These are phyloP conservation scores for Sphaerostilbella broomeana DNA, from an alignment of 2,329 filamentous ascomycete genomes.

Conservation along the genomic window DNA sequence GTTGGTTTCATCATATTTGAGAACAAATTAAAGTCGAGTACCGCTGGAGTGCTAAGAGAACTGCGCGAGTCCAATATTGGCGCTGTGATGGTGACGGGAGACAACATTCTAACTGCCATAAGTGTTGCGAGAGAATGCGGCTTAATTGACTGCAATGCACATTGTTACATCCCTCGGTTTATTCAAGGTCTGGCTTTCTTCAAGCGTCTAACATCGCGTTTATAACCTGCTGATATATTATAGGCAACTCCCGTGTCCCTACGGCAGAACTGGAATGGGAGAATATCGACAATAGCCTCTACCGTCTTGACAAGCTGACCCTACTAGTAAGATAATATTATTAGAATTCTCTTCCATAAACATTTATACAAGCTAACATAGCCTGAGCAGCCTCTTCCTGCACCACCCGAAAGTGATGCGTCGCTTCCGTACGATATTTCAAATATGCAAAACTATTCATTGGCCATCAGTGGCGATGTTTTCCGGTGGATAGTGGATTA, in stretches of 20 bases:
- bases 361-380: constrained; percentile 5
- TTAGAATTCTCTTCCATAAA: no score
- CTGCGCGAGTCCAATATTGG: constrained; percentile 77
- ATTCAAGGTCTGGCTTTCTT: constrained; percentile 49
- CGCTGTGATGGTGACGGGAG: constrained; percentile 93
- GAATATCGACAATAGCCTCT: constrained; percentile 80
- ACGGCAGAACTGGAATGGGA: constrained; percentile 78
- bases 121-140: constrained; percentile 89
- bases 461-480: constrained; percentile 87
- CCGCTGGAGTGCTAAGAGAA: constrained; percentile 73
- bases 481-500: constrained; percentile 97
- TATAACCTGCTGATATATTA: neutral
- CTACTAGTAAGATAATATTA: constrained; percentile 52
- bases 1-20: constrained; percentile 97
- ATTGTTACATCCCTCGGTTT: constrained; percentile 92
- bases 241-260: constrained; percentile 65
- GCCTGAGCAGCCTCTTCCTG: constrained; percentile 55
- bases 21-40: constrained; percentile 92
- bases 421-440: constrained; percentile 81
- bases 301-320: constrained; percentile 70
- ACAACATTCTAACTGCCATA: constrained; percentile 95
- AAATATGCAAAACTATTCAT: constrained; percentile 75
- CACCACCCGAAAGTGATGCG: constrained; percentile 64
- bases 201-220: neutral
- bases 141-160: constrained; percentile 70